These are phyloP conservation scores for Magnusiomyces magnusii DNA, from an alignment of 1,139 yeast species.

Conservation along the genomic window DNA sequence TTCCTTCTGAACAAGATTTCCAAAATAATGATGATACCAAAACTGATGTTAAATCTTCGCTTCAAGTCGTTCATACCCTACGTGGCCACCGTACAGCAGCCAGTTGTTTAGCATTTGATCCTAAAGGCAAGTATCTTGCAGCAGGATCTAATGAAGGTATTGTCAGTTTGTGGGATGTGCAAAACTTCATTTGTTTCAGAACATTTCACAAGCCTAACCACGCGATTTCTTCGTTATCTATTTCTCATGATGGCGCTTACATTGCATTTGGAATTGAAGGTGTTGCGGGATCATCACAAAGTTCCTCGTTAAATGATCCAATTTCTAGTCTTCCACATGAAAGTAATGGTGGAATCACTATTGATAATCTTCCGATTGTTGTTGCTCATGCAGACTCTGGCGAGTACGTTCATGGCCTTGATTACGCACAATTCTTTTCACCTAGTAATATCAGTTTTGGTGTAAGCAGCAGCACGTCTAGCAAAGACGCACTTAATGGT, in stretches of 20 bases:
- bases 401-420: constrained; percentile 22
- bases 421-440: constrained; percentile 7
- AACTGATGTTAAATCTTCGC: constrained; percentile 2
- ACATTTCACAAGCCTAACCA: constrained; percentile 43
- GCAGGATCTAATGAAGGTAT: constrained; percentile 68
- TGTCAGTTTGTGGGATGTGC: constrained; percentile 52
- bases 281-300: not conserved
- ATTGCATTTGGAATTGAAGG: constrained; percentile 31
- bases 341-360: not conserved
- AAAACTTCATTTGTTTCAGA: constrained; percentile 39
- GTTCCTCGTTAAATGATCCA: not conserved
- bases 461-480: not conserved
- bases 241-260: constrained; percentile 33
- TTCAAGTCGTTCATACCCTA: constrained; percentile 28
- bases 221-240: constrained; percentile 28
- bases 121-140: constrained; percentile 47
- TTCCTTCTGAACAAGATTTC: not conserved
- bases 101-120: constrained; percentile 48
- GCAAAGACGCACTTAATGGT: too few species aligned
- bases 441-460: constrained; percentile 7
- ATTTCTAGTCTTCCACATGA: not conserved
- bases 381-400: constrained; percentile 30
- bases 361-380: constrained; percentile 24
- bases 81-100: constrained; percentile 50
- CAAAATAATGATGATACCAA: not conserved